phyloP scores from a whole-genome alignment of 2,329 filamentous ascomycete species.

The Aspergillus neoniger region DNA sequence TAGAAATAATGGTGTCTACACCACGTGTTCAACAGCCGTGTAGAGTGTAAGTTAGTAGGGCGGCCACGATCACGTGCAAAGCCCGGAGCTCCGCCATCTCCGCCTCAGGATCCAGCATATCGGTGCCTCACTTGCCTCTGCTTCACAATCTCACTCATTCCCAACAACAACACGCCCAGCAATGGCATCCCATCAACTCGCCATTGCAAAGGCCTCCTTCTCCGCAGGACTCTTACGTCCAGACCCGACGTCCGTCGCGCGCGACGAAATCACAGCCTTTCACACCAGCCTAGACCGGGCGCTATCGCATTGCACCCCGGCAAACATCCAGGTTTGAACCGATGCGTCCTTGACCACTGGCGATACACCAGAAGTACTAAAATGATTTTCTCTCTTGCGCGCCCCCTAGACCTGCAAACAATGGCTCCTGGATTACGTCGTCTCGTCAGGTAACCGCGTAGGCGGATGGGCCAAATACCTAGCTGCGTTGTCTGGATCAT shows the following conservation, averaged over 20 bases:
- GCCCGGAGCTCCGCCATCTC: background rate
- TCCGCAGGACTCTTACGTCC: constrained; percentile 71
- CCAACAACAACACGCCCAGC: constrained; percentile 3
- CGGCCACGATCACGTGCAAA: constrained; percentile 5
- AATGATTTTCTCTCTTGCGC: constrained; percentile 21
- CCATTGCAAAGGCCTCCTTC: constrained; percentile 78
- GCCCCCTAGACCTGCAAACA: constrained; percentile 75
- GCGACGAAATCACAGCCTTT: constrained; percentile 70
- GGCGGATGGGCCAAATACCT: constrained; percentile 74
- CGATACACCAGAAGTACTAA: constrained; percentile 37
- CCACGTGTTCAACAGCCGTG: background rate
- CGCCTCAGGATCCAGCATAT: background rate
- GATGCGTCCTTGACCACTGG: constrained; percentile 32
- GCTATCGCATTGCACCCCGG: constrained; percentile 70
- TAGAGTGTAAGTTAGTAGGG: background rate
- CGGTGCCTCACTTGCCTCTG: background rate
- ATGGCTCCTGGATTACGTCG: constrained; percentile 76
- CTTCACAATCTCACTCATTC: background rate
- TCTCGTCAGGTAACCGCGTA: constrained; percentile 66
- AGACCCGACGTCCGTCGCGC: constrained; percentile 69
- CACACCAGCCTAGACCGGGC: constrained; percentile 65
- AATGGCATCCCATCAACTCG: constrained; percentile 70
- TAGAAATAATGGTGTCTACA: too few relatives aligned
- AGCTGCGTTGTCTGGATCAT: constrained; percentile 65
- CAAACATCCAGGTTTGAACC: constrained; percentile 84